Evolutionary conservation across 2,329 filamentous ascomycete species (phyloP), one percentile per base, ranked within the genome.

Genomic region (Helminthosporium solani): DNA sequence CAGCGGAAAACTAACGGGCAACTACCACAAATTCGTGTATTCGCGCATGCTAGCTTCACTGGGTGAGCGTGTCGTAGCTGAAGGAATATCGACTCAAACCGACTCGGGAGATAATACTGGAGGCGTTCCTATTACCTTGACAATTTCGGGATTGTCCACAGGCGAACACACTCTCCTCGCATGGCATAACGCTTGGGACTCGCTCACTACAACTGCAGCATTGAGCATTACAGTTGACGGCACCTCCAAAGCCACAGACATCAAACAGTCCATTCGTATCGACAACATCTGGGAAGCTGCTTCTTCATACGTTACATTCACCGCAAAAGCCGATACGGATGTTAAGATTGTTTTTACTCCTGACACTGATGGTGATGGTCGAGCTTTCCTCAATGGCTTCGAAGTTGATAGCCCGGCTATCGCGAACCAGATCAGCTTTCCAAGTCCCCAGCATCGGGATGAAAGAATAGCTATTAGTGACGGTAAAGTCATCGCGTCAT

Each of bases 121-220:
- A 5, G 33, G 33, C 15, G 33, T 35, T 7, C 28, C 58, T 2
- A 58, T 66, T 33, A 56, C 56, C 1, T 47, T 67, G 12, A 55
- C 59, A 20, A 52, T 68, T 15, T 56, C 50, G 21, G 64, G 63
- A 1, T 52, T 68, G 2, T 20, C 57, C 2, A 40, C 55, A n/a
- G 64, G 64, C 9, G 44, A 57, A 9, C 64, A 68, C 35, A 58
- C 53, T 2, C 46, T 67, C 7, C 39, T 65, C 16, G 49, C 64
- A 5, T 68, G 56, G 54, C 63, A 67, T 42, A 68, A 68, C 34
- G 58, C 57, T 1, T 67, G 64, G 64, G 63, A 68, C 33, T 46
- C 47, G 4, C 35, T 66, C 19, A 40, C 46, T 7, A 21, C 40
- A n/a, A 46, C 52, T 1, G 58, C 63, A 7, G 49, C 46, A 5